Evolutionary conservation across 345 rosid species (phyloP).

Genomic region (Erucastrum elatum): DNA sequence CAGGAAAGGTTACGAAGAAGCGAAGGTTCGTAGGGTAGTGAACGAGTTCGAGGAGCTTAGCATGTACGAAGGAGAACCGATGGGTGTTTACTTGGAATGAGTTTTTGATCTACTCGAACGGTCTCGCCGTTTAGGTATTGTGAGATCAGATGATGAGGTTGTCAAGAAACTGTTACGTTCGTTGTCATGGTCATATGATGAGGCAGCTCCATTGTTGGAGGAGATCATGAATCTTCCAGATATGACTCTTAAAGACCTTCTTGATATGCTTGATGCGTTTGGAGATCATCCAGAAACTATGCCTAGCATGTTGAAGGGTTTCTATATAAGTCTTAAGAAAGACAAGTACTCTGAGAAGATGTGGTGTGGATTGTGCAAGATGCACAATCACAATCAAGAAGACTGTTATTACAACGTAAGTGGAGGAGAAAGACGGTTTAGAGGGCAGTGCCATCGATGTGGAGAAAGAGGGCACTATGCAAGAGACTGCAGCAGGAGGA

Average conservation of each 20-base stretch:
- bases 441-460: slow-evolving; percentile 13
- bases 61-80: slow-evolving; percentile 14
- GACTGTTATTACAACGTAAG: not conserved
- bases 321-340: not conserved
- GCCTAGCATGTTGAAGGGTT: not conserved
- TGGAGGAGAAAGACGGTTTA: not conserved
- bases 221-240: not conserved
- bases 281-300: not conserved
- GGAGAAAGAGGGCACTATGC: slow-evolving; percentile 19
- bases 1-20: not conserved
- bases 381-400: slow-evolving; percentile 14
- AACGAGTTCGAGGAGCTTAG: slow-evolving; percentile 8
- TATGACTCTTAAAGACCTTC: slow-evolving; percentile 1
- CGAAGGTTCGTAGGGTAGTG: not conserved
- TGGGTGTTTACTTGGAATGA: not conserved
- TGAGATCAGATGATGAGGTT: not conserved
- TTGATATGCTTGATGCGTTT: not conserved
- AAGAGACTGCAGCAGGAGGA: not conserved
- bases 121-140: not conserved
- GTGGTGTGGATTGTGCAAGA: slow-evolving; percentile 22
- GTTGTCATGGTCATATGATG: not conserved
- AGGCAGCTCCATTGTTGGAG: not conserved
- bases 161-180: not conserved
- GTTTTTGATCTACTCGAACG: not conserved
- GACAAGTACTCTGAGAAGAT: not conserved